A percentile compares a stretch with the other conserved stretches of the same genome.
phyloP scores from a whole-genome alignment of 129 eudicot genomes.

The Chrysanthemum lavandulifolium region DNA sequence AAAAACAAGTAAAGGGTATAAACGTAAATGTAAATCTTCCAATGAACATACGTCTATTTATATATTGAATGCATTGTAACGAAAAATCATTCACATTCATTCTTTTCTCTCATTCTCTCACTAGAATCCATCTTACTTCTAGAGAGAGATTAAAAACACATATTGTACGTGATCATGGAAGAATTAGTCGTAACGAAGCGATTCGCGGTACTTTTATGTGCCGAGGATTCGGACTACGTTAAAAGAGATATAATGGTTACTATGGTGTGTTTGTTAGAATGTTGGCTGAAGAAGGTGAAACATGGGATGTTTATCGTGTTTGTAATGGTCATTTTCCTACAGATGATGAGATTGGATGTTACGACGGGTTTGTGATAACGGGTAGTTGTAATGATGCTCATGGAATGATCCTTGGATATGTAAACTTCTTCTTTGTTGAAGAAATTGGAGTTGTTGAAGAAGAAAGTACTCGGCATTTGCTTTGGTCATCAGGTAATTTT shows the following conservation, averaged over 20 bases:
- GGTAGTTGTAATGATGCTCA: conserved; percentile 92
- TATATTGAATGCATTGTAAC: conserved; percentile 10
- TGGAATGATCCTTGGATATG: conserved; percentile 74
- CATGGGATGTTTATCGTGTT: conserved; percentile 74
- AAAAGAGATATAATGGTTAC: conserved; percentile 86
- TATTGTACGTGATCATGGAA: conserved; percentile 15
- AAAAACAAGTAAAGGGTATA: conserved; percentile 9
- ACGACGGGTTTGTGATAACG: conserved; percentile 83
- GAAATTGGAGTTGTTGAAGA: conserved; percentile 61
- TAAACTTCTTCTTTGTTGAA: conserved; percentile 51
- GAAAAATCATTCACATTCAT: conserved; percentile 31
- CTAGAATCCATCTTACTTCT: conserved; percentile 29
- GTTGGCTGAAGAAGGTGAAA: conserved; percentile 90
- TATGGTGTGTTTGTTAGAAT: conserved; percentile 77
- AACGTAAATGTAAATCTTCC: conserved; percentile 9
- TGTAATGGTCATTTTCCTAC: conserved; percentile 64
- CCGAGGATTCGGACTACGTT: conserved; percentile 87
- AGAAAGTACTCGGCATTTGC: conserved; percentile 88
- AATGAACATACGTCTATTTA: conserved; percentile 8
- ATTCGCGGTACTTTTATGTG: conserved; percentile 72
- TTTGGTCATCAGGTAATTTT: conserved; percentile 97
- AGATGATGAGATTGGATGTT: conserved; percentile 50
- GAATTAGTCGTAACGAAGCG: conserved; percentile 49
- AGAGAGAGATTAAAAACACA: conserved; percentile 17
- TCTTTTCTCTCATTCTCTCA: conserved; percentile 29